Conservation (phyloP, 768 basidiomycete genomes). For the Phaffia tasmanica region DNA sequence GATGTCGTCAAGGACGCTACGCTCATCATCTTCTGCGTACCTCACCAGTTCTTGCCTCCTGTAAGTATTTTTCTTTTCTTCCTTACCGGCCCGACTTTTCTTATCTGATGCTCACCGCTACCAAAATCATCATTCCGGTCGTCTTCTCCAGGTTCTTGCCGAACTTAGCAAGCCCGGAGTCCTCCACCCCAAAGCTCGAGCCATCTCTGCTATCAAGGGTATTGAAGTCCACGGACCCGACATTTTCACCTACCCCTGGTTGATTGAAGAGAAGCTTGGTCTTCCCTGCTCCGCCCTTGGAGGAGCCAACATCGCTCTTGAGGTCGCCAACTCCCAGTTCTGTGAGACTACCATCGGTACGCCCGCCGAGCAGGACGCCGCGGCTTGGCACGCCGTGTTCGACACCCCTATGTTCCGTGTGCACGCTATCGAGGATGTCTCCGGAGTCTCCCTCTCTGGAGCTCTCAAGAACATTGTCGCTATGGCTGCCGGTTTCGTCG, state of each 20-base stretch:
- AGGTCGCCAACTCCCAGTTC: slow-evolving; percentile 33
- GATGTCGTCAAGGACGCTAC: slow-evolving; percentile 42
- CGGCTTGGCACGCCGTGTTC: slow-evolving; percentile 27
- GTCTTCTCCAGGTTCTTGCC: slow-evolving; percentile 23
- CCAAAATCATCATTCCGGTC: too few relatives aligned
- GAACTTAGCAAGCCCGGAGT: slow-evolving; percentile 30
- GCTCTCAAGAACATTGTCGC: slow-evolving; percentile 46
- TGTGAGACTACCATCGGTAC: slow-evolving; percentile 45
- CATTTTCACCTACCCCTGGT: slow-evolving; percentile 42
- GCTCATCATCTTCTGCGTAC: slow-evolving; percentile 42
- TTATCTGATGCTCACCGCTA: neutral
- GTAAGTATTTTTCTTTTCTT: slow-evolving; percentile 1
- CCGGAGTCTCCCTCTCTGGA: slow-evolving; percentile 43
- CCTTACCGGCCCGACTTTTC: neutral
- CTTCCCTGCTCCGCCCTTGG: slow-evolving; percentile 41
- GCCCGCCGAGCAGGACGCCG: slow-evolving; percentile 37
- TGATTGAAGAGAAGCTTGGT: slow-evolving; percentile 40
- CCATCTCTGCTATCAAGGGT: slow-evolving; percentile 44
- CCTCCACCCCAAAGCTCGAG: slow-evolving; percentile 35
- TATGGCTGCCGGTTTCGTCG: slow-evolving; percentile 43
- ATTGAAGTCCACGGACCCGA: slow-evolving; percentile 41
- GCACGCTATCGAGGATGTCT: slow-evolving; percentile 41
- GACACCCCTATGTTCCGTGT: slow-evolving; percentile 41
- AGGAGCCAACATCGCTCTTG: slow-evolving; percentile 43
- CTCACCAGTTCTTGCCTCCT: slow-evolving; percentile 38